phyloP scores from a whole-genome alignment of 163 green algal genomes.

The Volvox carteri region DNA sequence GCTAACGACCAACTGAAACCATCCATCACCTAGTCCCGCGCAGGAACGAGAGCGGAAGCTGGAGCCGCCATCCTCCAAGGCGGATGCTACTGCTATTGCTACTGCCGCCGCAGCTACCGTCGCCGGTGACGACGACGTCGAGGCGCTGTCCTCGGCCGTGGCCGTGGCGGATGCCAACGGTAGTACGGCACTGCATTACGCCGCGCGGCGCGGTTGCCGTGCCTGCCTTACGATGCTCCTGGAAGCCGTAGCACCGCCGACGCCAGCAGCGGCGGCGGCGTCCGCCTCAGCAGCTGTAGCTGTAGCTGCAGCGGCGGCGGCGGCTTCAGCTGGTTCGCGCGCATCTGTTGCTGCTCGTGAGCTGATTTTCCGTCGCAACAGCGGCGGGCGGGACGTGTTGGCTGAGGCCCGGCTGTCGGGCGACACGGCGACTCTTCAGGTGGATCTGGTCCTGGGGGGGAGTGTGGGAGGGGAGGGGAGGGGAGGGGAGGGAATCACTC shows the following conservation, averaged over 20 bases:
- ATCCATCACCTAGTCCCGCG: neutral
- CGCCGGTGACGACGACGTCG: neutral
- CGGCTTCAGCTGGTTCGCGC: neutral
- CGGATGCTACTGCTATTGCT: neutral
- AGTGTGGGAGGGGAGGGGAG: neutral
- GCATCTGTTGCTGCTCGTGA: neutral
- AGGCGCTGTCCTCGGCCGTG: neutral
- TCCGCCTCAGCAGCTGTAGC: neutral
- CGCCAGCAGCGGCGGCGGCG: neutral
- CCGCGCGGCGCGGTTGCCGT: conserved; percentile 4
- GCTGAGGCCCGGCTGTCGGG: conserved; percentile 36
- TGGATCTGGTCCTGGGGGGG: too few relatives aligned
- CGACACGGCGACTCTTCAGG: neutral
- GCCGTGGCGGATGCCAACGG: conserved; percentile 19
- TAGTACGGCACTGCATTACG: conserved; percentile 45
- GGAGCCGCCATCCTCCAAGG: neutral
- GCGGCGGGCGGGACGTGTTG: conserved; percentile 31
- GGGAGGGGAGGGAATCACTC: neutral
- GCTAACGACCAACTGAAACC: neutral
- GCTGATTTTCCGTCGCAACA: conserved; percentile 22
- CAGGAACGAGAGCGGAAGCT: neutral
- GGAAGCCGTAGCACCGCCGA: neutral
- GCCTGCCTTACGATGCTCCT: conserved; percentile 25
- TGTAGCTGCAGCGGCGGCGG: neutral
- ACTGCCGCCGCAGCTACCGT: neutral